These are phyloP conservation scores for Usnea hakonensis DNA, from an alignment of 495 filamentous ascomycete species.

Conservation along the genomic window DNA sequence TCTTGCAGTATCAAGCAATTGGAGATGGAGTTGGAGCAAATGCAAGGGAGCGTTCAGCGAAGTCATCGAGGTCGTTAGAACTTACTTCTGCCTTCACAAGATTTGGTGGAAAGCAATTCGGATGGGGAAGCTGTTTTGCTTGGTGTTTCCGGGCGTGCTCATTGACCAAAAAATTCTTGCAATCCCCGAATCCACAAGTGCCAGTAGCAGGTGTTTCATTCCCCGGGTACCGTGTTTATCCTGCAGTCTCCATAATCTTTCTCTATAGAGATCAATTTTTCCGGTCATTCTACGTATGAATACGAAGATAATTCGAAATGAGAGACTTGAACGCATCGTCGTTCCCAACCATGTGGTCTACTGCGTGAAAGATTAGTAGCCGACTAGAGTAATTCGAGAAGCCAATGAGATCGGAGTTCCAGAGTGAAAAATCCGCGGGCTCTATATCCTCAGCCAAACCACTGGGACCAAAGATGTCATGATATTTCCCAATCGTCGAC, in stretches of 20 bases:
- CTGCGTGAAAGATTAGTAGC: background rate
- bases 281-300: background rate
- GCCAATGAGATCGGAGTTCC: background rate
- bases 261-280: background rate
- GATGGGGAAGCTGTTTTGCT: background rate
- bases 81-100: background rate
- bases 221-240: background rate
- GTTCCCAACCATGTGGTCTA: background rate
- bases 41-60: constrained; percentile 87
- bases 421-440: background rate
- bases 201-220: background rate
- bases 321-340: background rate
- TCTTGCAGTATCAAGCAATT: constrained; percentile 75
- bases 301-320: background rate
- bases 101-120: background rate
- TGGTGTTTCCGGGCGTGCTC: background rate
- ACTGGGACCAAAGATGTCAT: constrained; percentile 16
- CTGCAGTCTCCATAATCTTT: background rate
- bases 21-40: constrained; percentile 82
- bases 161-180: background rate
- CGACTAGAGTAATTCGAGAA: background rate
- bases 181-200: background rate
- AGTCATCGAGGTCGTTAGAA: constrained; percentile 85
- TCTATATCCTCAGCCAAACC: background rate
- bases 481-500: constrained; percentile 21